These are phyloP conservation scores for Nectriaceae sp. DNA, from an alignment of 2,329 filamentous ascomycete species.

Conservation along the genomic window DNA sequence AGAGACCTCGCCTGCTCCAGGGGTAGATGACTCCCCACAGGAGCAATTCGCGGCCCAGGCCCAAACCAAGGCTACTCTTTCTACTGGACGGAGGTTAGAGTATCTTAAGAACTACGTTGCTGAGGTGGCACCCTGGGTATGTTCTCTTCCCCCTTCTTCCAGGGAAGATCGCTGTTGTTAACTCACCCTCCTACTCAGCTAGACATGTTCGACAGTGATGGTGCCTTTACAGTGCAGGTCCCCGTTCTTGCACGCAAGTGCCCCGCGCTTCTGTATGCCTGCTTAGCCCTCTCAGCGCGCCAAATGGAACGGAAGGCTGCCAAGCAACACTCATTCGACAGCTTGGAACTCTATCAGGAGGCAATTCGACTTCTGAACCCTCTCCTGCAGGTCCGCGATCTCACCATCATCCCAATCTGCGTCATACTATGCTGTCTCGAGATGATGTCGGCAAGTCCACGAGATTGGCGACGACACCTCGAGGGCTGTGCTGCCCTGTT, in stretches of 20 bases:
- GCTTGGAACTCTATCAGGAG: slow-evolving; percentile 56
- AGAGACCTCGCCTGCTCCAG: slow-evolving; percentile 36
- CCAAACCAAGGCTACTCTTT: slow-evolving; percentile 30
- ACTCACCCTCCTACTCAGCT: slow-evolving; percentile 37
- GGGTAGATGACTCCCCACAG: slow-evolving; percentile 17
- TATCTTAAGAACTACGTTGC: slow-evolving; percentile 54
- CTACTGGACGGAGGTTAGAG: slow-evolving; percentile 35
- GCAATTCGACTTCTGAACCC: slow-evolving; percentile 47
- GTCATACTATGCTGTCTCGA: slow-evolving; percentile 43
- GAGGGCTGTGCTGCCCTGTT: slow-evolving; percentile 60
- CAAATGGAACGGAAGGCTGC: slow-evolving; percentile 54
- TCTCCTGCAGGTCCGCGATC: slow-evolving; percentile 34
- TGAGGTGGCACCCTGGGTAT: slow-evolving; percentile 54
- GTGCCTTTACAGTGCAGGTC: slow-evolving; percentile 54
- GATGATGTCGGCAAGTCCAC: slow-evolving; percentile 44
- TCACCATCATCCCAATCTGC: slow-evolving; percentile 39
- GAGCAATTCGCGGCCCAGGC: slow-evolving; percentile 22
- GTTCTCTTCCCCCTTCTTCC: slow-evolving; percentile 8
- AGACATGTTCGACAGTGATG: slow-evolving; percentile 58
- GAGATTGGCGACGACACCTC: slow-evolving; percentile 57
- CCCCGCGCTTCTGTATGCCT: slow-evolving; percentile 49
- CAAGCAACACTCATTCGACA: slow-evolving; percentile 47
- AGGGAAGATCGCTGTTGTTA: neutral
- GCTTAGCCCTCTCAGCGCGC: slow-evolving; percentile 56
- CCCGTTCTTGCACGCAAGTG: slow-evolving; percentile 50